Base-by-base conservation (phyloP, 2,329 filamentous ascomycete species). In the Penicillium sp. region DNA sequence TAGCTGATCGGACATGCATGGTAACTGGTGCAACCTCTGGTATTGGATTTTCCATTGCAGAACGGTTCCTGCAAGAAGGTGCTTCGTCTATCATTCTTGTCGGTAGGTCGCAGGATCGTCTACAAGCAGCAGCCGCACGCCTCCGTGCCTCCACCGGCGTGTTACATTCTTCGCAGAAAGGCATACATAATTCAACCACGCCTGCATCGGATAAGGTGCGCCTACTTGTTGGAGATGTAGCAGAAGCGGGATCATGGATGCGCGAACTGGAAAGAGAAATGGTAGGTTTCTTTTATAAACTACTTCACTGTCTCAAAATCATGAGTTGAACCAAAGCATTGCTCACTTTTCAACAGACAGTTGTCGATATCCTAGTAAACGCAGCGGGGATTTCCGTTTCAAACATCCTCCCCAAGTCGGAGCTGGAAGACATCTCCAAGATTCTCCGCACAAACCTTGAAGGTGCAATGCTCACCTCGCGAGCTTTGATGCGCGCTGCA, bases 301-400 rank as follows among this genome's bases (percentile, higher is more conserved):
- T n/a, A 9, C 14, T n/a, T n/a, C 11, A 7, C 11, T 7, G 7
- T 23, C 11, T 23, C 21, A 7, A 7, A 7, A 7, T 23, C 21
- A 7, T 23, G 7, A 11, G 11, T 23, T 7, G 21, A 23, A 27
- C 14, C 25, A 27, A n/a, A n/a, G 14, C 11, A 5, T 26, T 3
- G 14, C 27, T 44, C 15, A 49, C 5, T n/a, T 10, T n/a, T 7
- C 2, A 34, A 8, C 20, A 69, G 65, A 44, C 53, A 36, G 36
- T 60, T 28, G 63, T 76, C 10, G 70, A 78, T 54, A 71, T 91
- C 19, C 76, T 94, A 1, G 76, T 94, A 48, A 94, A 94, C 58
- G 85, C 86, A 17, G 88, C 88, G 0, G 89, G 88, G 7, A 72
- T 89, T 15, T 74, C 83, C 0, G 81, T 88, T 51, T 75, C 74